phyloP scores from a whole-genome alignment of 108 stramenopile species.

The Fragilariopsis cylindrus region DNA sequence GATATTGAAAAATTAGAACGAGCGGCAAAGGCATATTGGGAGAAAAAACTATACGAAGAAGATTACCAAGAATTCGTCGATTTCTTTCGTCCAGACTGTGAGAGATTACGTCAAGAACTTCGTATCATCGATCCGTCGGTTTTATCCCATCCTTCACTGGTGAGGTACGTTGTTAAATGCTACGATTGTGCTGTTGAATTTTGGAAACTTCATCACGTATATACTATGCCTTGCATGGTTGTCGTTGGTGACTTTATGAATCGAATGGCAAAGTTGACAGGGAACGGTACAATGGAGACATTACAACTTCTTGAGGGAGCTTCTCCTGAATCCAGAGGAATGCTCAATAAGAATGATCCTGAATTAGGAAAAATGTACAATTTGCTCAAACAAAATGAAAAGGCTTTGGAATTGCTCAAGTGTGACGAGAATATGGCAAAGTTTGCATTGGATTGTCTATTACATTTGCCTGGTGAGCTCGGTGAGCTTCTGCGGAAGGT shows the following conservation, averaged over 20 bases:
- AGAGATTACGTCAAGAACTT: constrained; percentile 8
- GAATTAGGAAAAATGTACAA: constrained; percentile 19
- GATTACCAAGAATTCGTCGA: constrained; percentile 15
- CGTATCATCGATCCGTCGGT: constrained; percentile 8
- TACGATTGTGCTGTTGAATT: constrained; percentile 13
- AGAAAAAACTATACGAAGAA: constrained; percentile 34
- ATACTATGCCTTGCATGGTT: constrained; percentile 7
- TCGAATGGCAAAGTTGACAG: constrained; percentile 19
- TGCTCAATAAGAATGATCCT: constrained; percentile 15
- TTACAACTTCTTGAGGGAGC: constrained; percentile 14
- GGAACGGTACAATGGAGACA: constrained; percentile 13
- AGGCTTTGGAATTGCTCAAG: constrained; percentile 14
- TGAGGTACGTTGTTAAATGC: constrained; percentile 7
- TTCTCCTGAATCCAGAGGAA: constrained; percentile 15
- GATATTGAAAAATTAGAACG: constrained; percentile 18
- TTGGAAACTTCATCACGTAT: constrained; percentile 17
- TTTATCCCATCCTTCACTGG: constrained; percentile 5
- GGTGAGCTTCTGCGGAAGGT: constrained; percentile 13
- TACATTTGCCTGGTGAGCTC: constrained; percentile 16
- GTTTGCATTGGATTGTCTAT: constrained; percentile 12
- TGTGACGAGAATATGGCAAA: constrained; percentile 9
- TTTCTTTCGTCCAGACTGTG: constrained; percentile 20
- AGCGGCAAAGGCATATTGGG: constrained; percentile 31
- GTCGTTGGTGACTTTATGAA: constrained; percentile 22
- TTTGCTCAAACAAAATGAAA: background rate